Evolutionary conservation across 2,329 filamentous ascomycete genomes (phyloP).

Genomic region (Paramyrothecium roridum): DNA sequence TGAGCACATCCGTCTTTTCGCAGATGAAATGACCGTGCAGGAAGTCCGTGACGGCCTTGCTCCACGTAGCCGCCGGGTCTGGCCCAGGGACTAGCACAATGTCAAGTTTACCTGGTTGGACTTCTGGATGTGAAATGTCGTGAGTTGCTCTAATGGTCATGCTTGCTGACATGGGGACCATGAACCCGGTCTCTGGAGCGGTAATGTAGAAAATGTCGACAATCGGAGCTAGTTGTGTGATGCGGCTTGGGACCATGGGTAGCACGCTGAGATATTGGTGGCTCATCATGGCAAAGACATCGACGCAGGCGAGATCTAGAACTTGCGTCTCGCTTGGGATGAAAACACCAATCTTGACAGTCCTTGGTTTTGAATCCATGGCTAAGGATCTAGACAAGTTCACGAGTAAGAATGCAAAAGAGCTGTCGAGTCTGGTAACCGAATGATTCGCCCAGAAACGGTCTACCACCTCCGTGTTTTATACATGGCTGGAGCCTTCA

Average conservation of each 20-base stretch:
- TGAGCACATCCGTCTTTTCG: conserved; percentile 42
- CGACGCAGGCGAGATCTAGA: conserved; percentile 48
- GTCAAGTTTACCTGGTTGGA: conserved; percentile 48
- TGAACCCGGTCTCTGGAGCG: conserved; percentile 26
- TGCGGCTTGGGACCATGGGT: conserved; percentile 26
- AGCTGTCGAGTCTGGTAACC: too few relatives aligned
- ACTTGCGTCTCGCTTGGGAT: conserved; percentile 43
- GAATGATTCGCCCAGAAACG: too few relatives aligned
- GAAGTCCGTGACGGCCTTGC: conserved; percentile 35
- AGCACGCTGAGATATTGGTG: conserved; percentile 37
- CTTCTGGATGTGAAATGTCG: conserved; percentile 39
- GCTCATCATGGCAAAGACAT: conserved; percentile 45
- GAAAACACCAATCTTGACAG: conserved; percentile 47
- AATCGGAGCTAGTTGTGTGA: conserved; percentile 37
- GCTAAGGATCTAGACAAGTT: too few relatives aligned
- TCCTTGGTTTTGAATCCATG: conserved; percentile 13
- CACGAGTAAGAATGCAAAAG: too few relatives aligned
- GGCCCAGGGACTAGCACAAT: conserved; percentile 49
- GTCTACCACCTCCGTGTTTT: too few relatives aligned
- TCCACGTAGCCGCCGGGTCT: conserved; percentile 32
- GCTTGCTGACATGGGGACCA: conserved; percentile 38
- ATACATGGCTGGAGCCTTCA: too few relatives aligned
- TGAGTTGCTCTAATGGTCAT: conserved; percentile 37
- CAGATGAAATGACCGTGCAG: conserved; percentile 35
- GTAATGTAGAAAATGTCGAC: conserved; percentile 46